Evolutionary conservation across 2,329 filamentous ascomycete species (phyloP).

Genomic region (Fusarium anguioides): DNA sequence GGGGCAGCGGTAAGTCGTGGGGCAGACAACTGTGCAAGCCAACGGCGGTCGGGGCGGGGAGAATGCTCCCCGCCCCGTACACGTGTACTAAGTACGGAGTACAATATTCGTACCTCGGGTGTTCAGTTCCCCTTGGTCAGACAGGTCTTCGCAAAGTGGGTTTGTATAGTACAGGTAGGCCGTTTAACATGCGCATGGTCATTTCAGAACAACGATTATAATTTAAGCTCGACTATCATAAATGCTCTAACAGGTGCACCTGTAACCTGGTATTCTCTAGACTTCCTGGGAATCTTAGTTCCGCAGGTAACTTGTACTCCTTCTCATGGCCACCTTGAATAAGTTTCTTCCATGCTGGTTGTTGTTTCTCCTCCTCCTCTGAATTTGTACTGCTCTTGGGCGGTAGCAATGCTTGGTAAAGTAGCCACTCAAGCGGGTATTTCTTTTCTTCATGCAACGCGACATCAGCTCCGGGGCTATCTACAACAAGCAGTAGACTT

Average conservation of each 20-base stretch:
- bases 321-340: neutral
- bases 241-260: neutral
- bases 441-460: neutral
- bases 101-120: too few relatives aligned
- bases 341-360: neutral
- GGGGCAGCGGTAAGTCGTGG: too few relatives aligned
- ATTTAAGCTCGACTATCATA: neutral
- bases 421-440: constrained; percentile 13
- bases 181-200: too few relatives aligned
- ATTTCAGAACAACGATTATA: neutral
- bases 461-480: neutral
- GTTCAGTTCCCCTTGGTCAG: too few relatives aligned
- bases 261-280: constrained; percentile 11
- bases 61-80: too few relatives aligned
- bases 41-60: too few relatives aligned
- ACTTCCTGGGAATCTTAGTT: constrained; percentile 3
- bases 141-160: too few relatives aligned
- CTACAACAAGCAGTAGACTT: constrained; percentile 3
- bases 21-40: too few relatives aligned
- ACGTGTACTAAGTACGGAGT: too few relatives aligned
- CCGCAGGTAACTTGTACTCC: constrained; percentile 4
- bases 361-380: neutral
- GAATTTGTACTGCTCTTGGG: neutral
- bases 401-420: constrained; percentile 7
- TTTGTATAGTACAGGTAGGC: too few relatives aligned